Percentiles rank a stretch among this genome's conserved stretches.
These are phyloP conservation scores for Pseudocercospora macadamiae DNA, from an alignment of 2,329 filamentous ascomycete species.

Conservation along the genomic window DNA sequence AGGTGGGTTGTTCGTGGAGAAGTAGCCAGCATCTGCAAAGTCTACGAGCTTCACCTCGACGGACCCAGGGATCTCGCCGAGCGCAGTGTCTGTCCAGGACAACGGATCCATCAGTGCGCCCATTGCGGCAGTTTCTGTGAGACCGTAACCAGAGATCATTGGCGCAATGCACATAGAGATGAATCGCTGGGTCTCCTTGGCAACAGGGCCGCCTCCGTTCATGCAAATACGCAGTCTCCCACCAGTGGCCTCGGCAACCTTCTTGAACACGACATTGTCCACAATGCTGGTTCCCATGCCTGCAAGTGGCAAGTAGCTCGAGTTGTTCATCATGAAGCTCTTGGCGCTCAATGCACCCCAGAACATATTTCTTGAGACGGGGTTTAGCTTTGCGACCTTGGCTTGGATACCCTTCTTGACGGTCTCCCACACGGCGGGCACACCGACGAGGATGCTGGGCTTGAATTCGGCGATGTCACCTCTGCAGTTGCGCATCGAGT, in stretches of 20 bases:
- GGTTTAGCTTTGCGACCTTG: conserved; percentile 73
- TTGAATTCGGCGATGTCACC: conserved; percentile 92
- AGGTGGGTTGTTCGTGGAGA: conserved; percentile 70
- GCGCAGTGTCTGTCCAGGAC: conserved; percentile 75
- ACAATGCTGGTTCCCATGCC: conserved; percentile 64
- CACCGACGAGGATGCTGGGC: conserved; percentile 88
- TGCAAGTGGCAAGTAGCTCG: conserved; percentile 53
- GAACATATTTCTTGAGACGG: conserved; percentile 78
- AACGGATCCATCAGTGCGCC: conserved; percentile 81
- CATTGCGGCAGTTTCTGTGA: conserved; percentile 83
- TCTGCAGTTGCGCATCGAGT: conserved; percentile 82
- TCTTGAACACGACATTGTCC: conserved; percentile 85
- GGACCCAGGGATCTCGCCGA: conserved; percentile 76
- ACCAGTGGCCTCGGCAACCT: conserved; percentile 87
- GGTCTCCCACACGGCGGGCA: conserved; percentile 96
- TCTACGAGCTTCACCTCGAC: conserved; percentile 92
- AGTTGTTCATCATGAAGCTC: conserved; percentile 58
- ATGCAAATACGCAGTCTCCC: conserved; percentile 85
- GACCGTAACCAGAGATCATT: conserved; percentile 91
- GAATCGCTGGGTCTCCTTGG: conserved; percentile 85
- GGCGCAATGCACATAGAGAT: conserved; percentile 89
- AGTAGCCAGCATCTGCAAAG: conserved; percentile 85
- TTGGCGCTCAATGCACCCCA: conserved; percentile 67
- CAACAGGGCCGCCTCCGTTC: conserved; percentile 91
- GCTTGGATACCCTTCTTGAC: conserved; percentile 90